Base-by-base conservation (phyloP, 2,329 filamentous ascomycete genomes). In the Fusarium devonianum region DNA sequence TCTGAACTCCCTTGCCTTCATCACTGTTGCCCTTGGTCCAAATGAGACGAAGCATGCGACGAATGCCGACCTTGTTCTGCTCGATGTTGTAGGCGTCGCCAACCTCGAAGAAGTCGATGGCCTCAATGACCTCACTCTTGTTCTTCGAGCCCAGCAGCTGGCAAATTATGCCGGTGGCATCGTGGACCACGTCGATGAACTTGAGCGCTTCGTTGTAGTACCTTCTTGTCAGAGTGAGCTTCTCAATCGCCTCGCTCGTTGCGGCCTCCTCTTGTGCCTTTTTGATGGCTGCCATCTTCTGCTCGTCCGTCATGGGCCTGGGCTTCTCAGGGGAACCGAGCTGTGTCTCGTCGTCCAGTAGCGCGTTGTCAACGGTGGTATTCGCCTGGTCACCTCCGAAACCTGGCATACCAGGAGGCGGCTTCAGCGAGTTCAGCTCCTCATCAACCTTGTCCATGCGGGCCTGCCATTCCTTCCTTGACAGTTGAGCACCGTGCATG, bases 1-100 rank as follows among this genome's bases (percentile, higher is more conserved):
- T 90, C 69, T 99, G 95, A 2, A 99, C 92, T 46, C 94, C 94
- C 75, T 97, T 99, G 65, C 95, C 94, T 78, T 99, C 95, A 66
- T 99, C 94, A 65, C 92, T 97, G 74, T 97, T 99, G 63, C 94
- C 93, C 75, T 99, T 99, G 58, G 94, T 99, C 94, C 94, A 99
- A 71, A 99, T 99, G 14, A 99, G 80, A 42, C 93, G 87, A 56
- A 99, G 80, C 94, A 99, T 99, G 48, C 92, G 88, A 50, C 93
- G 85, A 66, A 99, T 97, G 48, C 95, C 94, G 28, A 88, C 76
- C 71, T 96, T 92, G 67, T 95, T 92, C 61, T 94, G 90, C 70
- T 97, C 90, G 49, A 99, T 88, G 71, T 95, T 94, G 79, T 97
- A 97, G 5, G 92, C 93, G 70, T 99, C 92, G 33, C 94, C 88